These are phyloP conservation scores for Spergularia marina DNA, from an alignment of 148 eudicot species.

Conservation along the genomic window DNA sequence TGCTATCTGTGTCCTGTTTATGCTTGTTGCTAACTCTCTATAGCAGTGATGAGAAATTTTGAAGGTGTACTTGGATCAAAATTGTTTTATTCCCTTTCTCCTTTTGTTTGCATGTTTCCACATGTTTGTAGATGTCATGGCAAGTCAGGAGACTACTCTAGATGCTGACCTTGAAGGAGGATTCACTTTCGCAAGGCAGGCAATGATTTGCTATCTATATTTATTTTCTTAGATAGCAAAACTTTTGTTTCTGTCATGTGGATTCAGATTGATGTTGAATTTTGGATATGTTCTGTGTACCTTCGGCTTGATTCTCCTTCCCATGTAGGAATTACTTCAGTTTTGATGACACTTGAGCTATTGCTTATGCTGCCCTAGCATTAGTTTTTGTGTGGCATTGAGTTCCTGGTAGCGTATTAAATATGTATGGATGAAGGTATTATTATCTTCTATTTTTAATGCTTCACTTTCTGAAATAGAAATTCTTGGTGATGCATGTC, in stretches of 20 bases:
- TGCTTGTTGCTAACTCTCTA: constrained; percentile 28
- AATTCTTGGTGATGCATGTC: background rate
- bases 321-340: background rate
- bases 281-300: constrained; percentile 2
- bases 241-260: background rate
- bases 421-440: background rate
- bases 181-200: constrained; percentile 83
- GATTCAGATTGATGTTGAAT: background rate
- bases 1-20: constrained; percentile 14
- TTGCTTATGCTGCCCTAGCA: background rate
- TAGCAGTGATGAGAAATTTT: constrained; percentile 29
- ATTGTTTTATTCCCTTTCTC: constrained; percentile 58
- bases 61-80: constrained; percentile 31
- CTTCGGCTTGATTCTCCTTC: constrained; percentile 5
- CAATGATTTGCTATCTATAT: constrained; percentile 65
- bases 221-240: constrained; percentile 37
- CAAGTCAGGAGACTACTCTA: constrained; percentile 79
- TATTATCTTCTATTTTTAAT: background rate
- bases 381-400: background rate
- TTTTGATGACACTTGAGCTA: background rate
- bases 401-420: background rate
- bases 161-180: constrained; percentile 77
- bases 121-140: constrained; percentile 92
- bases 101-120: constrained; percentile 87
- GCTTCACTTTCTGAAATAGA: background rate